These are phyloP conservation scores for Triticum turgidum DNA, from an alignment of 176 grass and related monocot genomes.

Conservation along the genomic window DNA sequence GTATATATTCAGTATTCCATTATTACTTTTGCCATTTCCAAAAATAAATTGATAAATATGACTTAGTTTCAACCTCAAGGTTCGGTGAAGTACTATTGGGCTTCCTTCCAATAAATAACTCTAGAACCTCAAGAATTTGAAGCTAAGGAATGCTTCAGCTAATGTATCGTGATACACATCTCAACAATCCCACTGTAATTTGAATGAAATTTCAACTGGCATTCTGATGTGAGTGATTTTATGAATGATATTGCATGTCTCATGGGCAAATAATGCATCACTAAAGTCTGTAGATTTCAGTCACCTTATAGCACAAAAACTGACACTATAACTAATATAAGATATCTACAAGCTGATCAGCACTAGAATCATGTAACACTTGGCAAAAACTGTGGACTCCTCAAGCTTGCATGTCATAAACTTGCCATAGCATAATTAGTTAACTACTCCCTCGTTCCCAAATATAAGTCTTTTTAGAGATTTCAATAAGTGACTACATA, in stretches of 20 bases:
- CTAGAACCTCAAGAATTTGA: not conserved
- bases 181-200: not conserved
- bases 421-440: not conserved
- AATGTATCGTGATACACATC: not conserved
- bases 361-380: not conserved
- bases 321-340: not conserved
- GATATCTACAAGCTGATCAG: not conserved
- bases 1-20: not conserved
- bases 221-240: not conserved
- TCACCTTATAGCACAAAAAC: not conserved
- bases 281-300: not conserved
- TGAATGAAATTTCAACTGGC: not conserved
- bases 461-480: too few relatives aligned
- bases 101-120: not conserved
- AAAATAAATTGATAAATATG: not conserved
- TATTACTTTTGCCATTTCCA: not conserved
- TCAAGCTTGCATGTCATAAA: not conserved
- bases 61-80: slow-evolving; percentile 1
- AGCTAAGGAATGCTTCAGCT: not conserved
- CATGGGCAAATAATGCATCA: not conserved
- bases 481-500: too few relatives aligned
- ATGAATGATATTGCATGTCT: not conserved
- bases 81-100: not conserved
- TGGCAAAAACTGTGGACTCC: not conserved
- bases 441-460: not conserved